Evolutionary conservation across 305 asterid genomes (phyloP), one percentile per base, ranked within the genome.

Genomic region (Fraxinus paxiana): DNA sequence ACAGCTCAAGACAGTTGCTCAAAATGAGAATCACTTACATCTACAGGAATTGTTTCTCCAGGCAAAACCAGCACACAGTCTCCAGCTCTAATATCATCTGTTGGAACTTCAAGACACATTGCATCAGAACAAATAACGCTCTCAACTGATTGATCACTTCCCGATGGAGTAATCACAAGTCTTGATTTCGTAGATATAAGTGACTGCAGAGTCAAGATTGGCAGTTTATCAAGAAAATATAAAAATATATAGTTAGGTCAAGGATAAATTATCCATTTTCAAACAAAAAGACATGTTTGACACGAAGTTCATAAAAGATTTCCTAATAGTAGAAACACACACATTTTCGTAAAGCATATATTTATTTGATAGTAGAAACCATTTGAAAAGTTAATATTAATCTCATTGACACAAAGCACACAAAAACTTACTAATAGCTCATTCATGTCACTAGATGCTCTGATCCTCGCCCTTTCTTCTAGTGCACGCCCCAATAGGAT

Each of bases 371-470:
- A 75, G 76, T 82, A 79, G 83, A 71, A 79, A 82, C 43, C 43
- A 37, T 77, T 71, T 63, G 75, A 33, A 5, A 73, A 74, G 33
- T 41, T 54, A 80, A 56, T 76, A 59, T 76, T 33, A 24, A 26
- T 48, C 43, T 67, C 24, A 17, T 51, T 10, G 3, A 17, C 6
- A n/a, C 18, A 70, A 70, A 70, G 51, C 28, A 26, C 12, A 51
- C 18, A 1, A 41, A 83, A 78, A 90, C 94, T 90, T 86, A 95
- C 99, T 84, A 95, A 84, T 82, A 95, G 89, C 89, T 95, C 98
- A 82, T 95, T 94, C 99, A 95, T 92, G 92, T 95, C 98, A 89
- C 99, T 94, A 75, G 98, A 95, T 80, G 97, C 99, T 85, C 88
- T 90, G 83, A 95, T 87, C 85, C 99, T 90, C 76, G 98, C 99